Conservation (phyloP, 148 eudicot species). For the Rhododendron molle region DNA sequence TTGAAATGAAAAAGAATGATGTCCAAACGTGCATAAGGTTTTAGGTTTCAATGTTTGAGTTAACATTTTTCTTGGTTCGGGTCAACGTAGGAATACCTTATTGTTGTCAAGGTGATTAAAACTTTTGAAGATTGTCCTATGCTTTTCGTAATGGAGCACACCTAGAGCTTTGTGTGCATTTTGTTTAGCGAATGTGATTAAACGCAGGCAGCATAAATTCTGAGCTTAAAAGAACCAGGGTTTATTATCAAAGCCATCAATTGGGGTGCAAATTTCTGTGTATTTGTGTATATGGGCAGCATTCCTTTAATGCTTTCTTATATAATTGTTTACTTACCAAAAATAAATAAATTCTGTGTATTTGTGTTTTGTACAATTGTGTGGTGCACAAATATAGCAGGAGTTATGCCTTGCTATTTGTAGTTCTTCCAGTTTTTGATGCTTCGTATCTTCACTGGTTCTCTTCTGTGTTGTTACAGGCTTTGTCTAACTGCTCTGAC, state of each 20-base stretch:
- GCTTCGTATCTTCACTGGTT: conserved; percentile 4
- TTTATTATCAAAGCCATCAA: background rate
- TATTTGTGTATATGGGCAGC: background rate
- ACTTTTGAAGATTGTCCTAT: background rate
- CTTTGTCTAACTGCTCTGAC: conserved; percentile 30
- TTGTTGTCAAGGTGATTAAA: background rate
- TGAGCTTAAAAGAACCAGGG: background rate
- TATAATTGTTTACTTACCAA: too few relatives aligned
- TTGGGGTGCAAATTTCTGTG: background rate
- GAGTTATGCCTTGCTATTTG: conserved; percentile 4
- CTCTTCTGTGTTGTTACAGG: conserved; percentile 30
- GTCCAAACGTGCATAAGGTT: background rate
- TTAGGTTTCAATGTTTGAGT: background rate
- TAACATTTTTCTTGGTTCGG: background rate
- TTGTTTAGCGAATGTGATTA: background rate
- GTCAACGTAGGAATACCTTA: background rate
- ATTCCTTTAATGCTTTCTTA: background rate
- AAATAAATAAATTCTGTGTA: background rate
- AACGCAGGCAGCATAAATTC: background rate
- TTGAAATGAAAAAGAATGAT: background rate
- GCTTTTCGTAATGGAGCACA: background rate
- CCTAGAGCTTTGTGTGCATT: background rate
- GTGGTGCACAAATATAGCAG: background rate
- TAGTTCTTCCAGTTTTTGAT: background rate
- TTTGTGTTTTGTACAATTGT: background rate